Evolutionary conservation across 1,139 yeast species (phyloP), one percentile per base, ranked within the genome.

Genomic region (Kodamaea sp.): DNA sequence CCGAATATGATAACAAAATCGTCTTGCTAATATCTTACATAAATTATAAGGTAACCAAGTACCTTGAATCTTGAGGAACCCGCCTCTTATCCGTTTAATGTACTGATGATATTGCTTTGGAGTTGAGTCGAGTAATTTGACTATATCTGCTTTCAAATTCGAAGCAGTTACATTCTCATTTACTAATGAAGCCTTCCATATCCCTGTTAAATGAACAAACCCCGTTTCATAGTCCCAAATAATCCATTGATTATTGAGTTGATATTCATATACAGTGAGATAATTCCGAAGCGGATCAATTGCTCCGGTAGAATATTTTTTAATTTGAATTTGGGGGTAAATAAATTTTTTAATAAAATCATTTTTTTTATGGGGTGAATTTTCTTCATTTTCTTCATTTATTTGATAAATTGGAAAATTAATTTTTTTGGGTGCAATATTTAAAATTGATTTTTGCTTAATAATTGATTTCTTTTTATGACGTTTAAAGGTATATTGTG

Each of bases 141-240:
- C 87, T 36, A 86, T 84, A 61, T 84, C 92, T 10, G 92, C 86
- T 60, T 81, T 85, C 36, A 78, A 61, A 54, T 81, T 78, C 35
- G 49, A 42, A 22, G 34, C 37, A 28, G 36, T 30, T 22, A n/a
- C n/a, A 12, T 24, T 26, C 4, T 26, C 35, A 23, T 25, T 24
- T 25, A 42, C 46, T 27, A 84, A 70, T 9, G 90, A 83, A 2
- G 75, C 74, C 60, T 89, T 86, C 96, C 97, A 89, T 40, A 89
- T 72, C 0, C 96, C 96, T 0, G 97, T 89, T 42, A 89, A 71
- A 57, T 88, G 96, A 7, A 89, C 96, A 58, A 81, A 84, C 1
- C 97, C 96, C 0, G 94, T 81, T 52, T 76, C 79, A 56, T 84
- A 82, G 58, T 87, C 96, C 97, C 97, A 89, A 45, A 88, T 81